phyloP scores from a whole-genome alignment of 2,329 filamentous ascomycete genomes.

The Hymenoscyphus fraxineus region DNA sequence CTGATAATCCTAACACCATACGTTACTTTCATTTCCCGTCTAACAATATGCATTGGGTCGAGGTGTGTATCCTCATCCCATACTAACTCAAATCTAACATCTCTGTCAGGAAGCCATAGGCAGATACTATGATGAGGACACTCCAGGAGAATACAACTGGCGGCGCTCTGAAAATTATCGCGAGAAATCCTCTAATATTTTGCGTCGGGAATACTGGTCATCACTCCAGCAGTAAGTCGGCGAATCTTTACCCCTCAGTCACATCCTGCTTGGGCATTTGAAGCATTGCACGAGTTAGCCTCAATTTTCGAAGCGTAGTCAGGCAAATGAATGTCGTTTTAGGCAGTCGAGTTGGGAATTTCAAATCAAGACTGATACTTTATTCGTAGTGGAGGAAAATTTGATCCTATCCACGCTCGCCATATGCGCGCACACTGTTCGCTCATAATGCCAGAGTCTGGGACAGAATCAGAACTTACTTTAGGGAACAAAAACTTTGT shows the following conservation, averaged over 20 bases:
- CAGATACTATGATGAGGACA: constrained; percentile 10
- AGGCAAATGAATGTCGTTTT: background rate
- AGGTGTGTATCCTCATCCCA: constrained; percentile 3
- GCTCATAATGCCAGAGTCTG: constrained; percentile 2
- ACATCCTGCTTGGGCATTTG: no score
- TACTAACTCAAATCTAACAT: background rate
- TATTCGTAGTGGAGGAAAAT: background rate
- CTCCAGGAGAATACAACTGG: constrained; percentile 10
- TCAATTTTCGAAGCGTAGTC: no score
- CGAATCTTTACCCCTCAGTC: no score
- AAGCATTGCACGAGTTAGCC: no score
- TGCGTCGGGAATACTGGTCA: constrained; percentile 13
- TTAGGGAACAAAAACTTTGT: constrained; percentile 10
- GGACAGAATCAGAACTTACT: background rate
- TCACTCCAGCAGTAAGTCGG: constrained; percentile 6
- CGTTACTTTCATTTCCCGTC: constrained; percentile 14
- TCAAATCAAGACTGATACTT: background rate
- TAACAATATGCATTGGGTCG: constrained; percentile 16
- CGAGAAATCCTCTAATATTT: constrained; percentile 3
- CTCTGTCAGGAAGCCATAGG: constrained; percentile 10
- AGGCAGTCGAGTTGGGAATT: background rate
- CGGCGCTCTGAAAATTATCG: constrained; percentile 1
- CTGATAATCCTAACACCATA: constrained; percentile 5
- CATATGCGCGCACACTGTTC: constrained; percentile 15
- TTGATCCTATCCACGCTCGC: constrained; percentile 11